Evolutionary conservation across 2,329 filamentous ascomycete species (phyloP), one percentile per base, ranked within the genome.

Genomic region (Aureobasidium leucospermi): DNA sequence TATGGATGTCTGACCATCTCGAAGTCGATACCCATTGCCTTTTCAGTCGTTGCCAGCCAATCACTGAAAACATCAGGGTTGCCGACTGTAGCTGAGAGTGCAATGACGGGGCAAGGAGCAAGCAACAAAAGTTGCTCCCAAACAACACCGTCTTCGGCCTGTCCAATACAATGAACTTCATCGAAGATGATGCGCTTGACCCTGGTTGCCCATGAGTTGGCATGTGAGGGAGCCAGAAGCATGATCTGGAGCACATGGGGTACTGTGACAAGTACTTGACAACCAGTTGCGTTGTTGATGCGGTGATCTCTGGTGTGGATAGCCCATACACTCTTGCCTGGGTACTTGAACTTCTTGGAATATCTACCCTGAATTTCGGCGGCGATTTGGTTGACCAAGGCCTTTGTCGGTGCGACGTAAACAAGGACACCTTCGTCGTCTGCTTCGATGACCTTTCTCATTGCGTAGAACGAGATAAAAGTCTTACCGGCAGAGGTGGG

Each of bases 401-500:
- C 88, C 68, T 93, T 93, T 0, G 88, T 92, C 0, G 89, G 89
- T 0, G 88, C 89, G 6, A 93, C 86, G 64, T 92, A 93, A 0
- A 92, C 85, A 6, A 93, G 73, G 2, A 92, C 80, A 2, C 83
- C 85, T 51, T 90, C 83, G 61, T 92, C 82, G 62, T 82, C 83
- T 4, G 80, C 79, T 67, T 87, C 79, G 9, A 93, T 75, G 1
- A 91, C 76, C 67, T 89, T 85, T 67, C 88, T 86, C 86, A 92
- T 93, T 1, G 88, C 88, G 65, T 93, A 91, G 70, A 92, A 93
- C 0, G 84, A 87, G 61, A 92, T 92, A 70, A 92, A 93, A 0
- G 88, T 93, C 71, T 92, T 93, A 63, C 89, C 89, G 0, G 89
- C 85, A 28, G 85, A 89, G 0, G 88, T 93, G 0, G 88, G 88